These are phyloP conservation scores for Phyllosticta ampelicida DNA, from an alignment of 2,329 filamentous ascomycete genomes.

Conservation along the genomic window DNA sequence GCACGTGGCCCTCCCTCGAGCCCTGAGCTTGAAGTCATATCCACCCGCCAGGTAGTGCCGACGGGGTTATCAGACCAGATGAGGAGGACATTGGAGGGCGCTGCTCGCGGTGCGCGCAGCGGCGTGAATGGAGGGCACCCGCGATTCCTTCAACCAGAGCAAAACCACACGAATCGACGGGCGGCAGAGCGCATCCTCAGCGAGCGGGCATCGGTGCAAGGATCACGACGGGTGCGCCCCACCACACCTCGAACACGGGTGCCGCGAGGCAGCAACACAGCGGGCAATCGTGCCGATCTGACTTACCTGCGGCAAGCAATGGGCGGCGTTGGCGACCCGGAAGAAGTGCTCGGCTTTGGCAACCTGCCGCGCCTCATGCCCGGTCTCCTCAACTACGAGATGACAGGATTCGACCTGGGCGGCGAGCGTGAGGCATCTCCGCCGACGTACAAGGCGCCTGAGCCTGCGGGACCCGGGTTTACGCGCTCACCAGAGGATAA, in stretches of 20 bases:
- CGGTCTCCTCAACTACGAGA: conserved; percentile 28
- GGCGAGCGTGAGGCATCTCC: conserved; percentile 20
- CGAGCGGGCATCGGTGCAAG: conserved; percentile 6
- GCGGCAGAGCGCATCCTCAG: conserved; percentile 3
- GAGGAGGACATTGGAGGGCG: too few relatives aligned
- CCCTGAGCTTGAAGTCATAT: conserved; percentile 43
- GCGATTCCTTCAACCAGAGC: conserved; percentile 1
- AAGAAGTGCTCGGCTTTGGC: background rate
- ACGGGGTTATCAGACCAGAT: too few relatives aligned
- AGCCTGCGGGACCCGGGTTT: conserved; percentile 62
- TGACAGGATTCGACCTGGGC: conserved; percentile 35
- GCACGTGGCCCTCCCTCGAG: conserved; percentile 18
- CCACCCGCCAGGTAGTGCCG: conserved; percentile 3
- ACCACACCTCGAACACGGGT: background rate
- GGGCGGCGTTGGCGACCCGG: conserved; percentile 1
- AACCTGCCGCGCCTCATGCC: background rate
- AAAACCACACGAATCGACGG: background rate
- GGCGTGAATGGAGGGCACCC: conserved; percentile 1
- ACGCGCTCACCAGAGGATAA: conserved; percentile 65
- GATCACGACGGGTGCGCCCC: conserved; percentile 1
- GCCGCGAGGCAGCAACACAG: background rate
- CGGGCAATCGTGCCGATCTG: background rate
- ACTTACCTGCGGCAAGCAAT: conserved; percentile 5
- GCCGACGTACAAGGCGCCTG: conserved; percentile 50
- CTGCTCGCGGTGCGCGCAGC: background rate